Evolutionary conservation across 345 rosid species (phyloP), one percentile per base, ranked within the genome.

Genomic region (Sonneratia alba): DNA sequence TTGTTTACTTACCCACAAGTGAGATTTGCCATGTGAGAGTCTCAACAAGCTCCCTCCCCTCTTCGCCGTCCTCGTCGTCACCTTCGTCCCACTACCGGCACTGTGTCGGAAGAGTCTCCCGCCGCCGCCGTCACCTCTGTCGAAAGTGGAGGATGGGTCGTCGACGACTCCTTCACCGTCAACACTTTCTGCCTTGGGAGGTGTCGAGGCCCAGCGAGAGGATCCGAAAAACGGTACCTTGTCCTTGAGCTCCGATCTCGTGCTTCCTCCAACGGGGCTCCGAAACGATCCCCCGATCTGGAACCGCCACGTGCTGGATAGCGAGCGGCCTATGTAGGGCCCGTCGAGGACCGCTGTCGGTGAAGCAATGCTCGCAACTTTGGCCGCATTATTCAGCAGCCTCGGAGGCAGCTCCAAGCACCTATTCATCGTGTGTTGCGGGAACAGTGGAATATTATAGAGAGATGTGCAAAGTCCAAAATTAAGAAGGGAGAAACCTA

Each of bases 331-430:
- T 68, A 72, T 71, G 66, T 80, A 67, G 24, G 95, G 92, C 36
- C 89, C 88, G 18, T 87, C 93, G 36, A 83, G 76, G 12, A 85
- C 88, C 9, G 87, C 81, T 0, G 84, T 83, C 16, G 92, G 93
- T 43, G 97, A 85, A 4, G 88, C 76, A 27, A 70, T 47, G 55
- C 64, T 69, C n/a, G 70, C 22, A 19, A 76, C 72, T 36, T 71
- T 80, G 13, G 82, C 77, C 70, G 36, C 68, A 0, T 72, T 71
- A 0, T 72, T 71, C 37, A 83, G 67, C 67, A 93, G 49, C 79
- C 91, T 78, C 1, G 96, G 98, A 16, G 98, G 96, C 69, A 91
- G 84, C 47, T 89, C 85, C 70, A 94, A 75, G 62, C 83, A 51
- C 80, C 63, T 57, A 57, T 56, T 47, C 49, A 47, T 47, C 49